phyloP scores from a whole-genome alignment of 208 protist genomes.

The Acanthamoeba divionensis region DNA sequence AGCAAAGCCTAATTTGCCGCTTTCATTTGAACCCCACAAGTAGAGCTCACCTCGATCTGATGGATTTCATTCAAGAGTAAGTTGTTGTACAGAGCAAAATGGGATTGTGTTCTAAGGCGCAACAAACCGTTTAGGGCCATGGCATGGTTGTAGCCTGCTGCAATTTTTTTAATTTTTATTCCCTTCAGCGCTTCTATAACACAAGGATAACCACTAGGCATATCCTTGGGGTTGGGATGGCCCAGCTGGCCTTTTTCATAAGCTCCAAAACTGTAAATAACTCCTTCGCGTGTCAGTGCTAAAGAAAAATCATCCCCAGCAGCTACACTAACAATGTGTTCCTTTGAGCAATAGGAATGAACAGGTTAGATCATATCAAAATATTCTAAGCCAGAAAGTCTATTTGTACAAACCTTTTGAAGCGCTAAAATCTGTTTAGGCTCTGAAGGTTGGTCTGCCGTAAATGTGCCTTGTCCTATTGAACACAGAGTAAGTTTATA shows the following conservation, averaged over 20 bases:
- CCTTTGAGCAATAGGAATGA: neutral
- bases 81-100: neutral
- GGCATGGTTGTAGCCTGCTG: neutral
- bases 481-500: neutral
- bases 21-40: conserved; percentile 44
- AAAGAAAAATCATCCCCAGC: conserved; percentile 49
- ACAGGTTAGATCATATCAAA: no score
- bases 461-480: neutral
- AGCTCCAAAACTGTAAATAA: conserved; percentile 48
- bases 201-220: conserved; percentile 39
- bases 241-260: conserved; percentile 41
- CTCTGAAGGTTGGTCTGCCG: conserved; percentile 17
- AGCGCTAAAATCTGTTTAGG: conserved; percentile 22
- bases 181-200: neutral
- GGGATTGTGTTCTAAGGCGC: neutral
- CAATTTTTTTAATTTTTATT: neutral
- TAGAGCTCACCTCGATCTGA: conserved; percentile 47
- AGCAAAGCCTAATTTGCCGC: neutral
- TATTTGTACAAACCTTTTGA: neutral
- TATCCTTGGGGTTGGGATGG: conserved; percentile 29
- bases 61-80: neutral
- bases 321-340: neutral
- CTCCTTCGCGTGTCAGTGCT: conserved; percentile 19
- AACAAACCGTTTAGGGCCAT: conserved; percentile 36
- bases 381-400: no score